These are phyloP conservation scores for Canariomyces notabilis DNA, from an alignment of 2,329 filamentous ascomycete genomes.

Conservation along the genomic window DNA sequence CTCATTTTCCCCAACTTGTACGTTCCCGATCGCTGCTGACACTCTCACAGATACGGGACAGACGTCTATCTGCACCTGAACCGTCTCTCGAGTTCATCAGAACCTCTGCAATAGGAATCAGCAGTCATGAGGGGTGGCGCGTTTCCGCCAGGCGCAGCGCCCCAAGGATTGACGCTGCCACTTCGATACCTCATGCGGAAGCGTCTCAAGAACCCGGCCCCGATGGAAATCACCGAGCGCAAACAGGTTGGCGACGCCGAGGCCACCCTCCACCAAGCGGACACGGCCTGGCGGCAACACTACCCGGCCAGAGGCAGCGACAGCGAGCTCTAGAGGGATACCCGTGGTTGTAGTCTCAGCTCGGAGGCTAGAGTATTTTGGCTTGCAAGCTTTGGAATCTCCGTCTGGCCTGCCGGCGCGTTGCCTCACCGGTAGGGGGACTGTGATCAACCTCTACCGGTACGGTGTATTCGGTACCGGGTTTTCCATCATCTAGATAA, in stretches of 20 bases:
- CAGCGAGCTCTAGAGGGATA: slow-evolving; percentile 18
- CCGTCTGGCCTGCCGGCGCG: too few relatives aligned
- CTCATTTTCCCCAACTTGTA: slow-evolving; percentile 2
- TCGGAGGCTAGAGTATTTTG: background rate
- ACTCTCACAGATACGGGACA: slow-evolving; percentile 72
- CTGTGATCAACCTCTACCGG: too few relatives aligned
- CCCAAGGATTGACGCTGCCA: slow-evolving; percentile 61
- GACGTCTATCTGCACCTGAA: slow-evolving; percentile 98
- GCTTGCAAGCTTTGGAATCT: too few relatives aligned
- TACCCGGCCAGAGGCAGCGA: slow-evolving; percentile 15
- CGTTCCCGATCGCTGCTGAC: slow-evolving; percentile 6
- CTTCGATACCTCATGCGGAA: slow-evolving; percentile 58
- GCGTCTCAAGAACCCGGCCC: slow-evolving; percentile 51
- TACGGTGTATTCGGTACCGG: slow-evolving; percentile 2
- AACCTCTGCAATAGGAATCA: slow-evolving; percentile 93
- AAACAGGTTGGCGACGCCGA: slow-evolving; percentile 88
- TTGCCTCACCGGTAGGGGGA: too few relatives aligned
- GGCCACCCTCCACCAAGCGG: slow-evolving; percentile 57
- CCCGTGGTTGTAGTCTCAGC: background rate
- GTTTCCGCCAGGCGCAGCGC: slow-evolving; percentile 25
- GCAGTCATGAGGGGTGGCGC: slow-evolving; percentile 71
- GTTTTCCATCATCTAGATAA: slow-evolving; percentile 1
- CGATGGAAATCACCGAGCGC: slow-evolving; percentile 72
- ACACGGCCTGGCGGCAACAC: background rate
- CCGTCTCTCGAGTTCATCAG: slow-evolving; percentile 87